Evolutionary conservation across 1,284 basidiomycete genomes (phyloP).

Genomic region (Leccinum pallidistipes): DNA sequence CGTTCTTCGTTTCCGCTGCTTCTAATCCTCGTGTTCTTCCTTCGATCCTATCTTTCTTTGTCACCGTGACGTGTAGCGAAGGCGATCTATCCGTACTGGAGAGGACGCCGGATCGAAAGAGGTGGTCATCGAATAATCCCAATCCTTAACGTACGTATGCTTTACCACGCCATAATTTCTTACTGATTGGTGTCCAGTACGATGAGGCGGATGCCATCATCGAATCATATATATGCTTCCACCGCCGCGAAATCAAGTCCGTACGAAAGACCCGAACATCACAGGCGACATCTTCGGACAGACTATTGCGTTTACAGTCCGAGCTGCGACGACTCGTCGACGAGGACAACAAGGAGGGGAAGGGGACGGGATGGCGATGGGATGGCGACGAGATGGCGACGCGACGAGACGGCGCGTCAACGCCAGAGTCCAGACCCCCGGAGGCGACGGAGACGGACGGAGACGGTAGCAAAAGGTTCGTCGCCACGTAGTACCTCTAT

Average conservation of each 20-base stretch:
- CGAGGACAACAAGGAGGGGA: too few relatives aligned
- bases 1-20: not conserved
- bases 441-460: too few relatives aligned
- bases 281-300: too few relatives aligned
- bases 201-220: constrained; percentile 91
- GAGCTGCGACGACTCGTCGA: too few relatives aligned
- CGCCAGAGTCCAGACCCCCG: too few relatives aligned
- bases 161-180: not conserved
- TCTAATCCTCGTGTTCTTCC: not conserved
- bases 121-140: constrained; percentile 81
- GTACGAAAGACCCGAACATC: constrained; percentile 70
- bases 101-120: constrained; percentile 70
- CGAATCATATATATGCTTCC: constrained; percentile 98
- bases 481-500: too few relatives aligned
- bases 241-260: constrained; percentile 92
- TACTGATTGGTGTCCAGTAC: constrained; percentile 47
- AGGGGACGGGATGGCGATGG: too few relatives aligned
- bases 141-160: constrained; percentile 63
- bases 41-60: constrained; percentile 32
- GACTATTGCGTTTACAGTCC: too few relatives aligned
- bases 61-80: constrained; percentile 56
- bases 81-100: constrained; percentile 81
- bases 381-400: too few relatives aligned
- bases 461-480: too few relatives aligned
- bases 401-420: too few relatives aligned